A percentile compares a stretch with the other conserved stretches of the same genome.
These are phyloP conservation scores for Pleurozium schreberi DNA, from an alignment of 225 moss, liverwort and hornwort genomes.

Conservation along the genomic window DNA sequence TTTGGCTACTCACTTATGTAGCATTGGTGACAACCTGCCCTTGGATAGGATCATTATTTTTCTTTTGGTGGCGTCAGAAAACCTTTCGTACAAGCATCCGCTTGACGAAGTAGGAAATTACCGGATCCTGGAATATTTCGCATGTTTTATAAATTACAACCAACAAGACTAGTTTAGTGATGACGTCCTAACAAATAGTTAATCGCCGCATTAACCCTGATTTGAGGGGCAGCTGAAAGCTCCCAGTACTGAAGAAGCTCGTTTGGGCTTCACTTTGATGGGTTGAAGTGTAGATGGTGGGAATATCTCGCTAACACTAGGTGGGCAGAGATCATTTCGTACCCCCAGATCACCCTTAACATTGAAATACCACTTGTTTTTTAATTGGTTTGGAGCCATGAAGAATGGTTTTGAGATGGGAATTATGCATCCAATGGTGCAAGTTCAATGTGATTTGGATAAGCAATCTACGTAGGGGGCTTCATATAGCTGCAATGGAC, in stretches of 20 bases:
- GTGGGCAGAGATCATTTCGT: not conserved
- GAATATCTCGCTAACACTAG: not conserved
- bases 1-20: slow-evolving; percentile 74
- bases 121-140: not conserved
- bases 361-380: not conserved
- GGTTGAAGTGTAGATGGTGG: not conserved
- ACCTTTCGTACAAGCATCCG: not conserved
- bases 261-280: not conserved
- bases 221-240: not conserved
- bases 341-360: too few species aligned
- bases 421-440: too few species aligned
- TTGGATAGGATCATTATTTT: slow-evolving; percentile 61
- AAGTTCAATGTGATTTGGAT: too few species aligned
- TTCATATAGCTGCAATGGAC: too few species aligned
- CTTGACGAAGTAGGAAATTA: slow-evolving; percentile 6
- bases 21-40: slow-evolving; percentile 71
- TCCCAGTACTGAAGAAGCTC: not conserved
- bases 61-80: slow-evolving; percentile 51
- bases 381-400: not conserved
- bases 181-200: not conserved
- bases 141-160: not conserved
- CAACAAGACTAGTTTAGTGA: not conserved
- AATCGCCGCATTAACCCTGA: not conserved
- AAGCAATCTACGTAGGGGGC: too few species aligned
- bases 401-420: not conserved